Evolutionary conservation across 352 stramenopile species (phyloP).

Genomic region (Pythium vanterpoolii): DNA sequence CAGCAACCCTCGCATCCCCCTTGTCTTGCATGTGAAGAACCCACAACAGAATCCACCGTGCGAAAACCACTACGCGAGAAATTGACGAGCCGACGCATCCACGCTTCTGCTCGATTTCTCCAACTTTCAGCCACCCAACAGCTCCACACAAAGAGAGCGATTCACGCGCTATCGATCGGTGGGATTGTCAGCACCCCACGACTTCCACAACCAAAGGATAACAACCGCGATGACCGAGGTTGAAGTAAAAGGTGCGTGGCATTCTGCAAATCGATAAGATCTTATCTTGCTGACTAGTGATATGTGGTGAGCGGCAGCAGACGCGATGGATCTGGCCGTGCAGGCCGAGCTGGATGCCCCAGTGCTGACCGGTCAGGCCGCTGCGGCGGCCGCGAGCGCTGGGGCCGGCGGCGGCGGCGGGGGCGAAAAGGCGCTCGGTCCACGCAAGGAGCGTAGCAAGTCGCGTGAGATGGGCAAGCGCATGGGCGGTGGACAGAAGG

Average conservation of each 20-base stretch:
- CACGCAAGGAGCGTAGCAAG: slow-evolving; percentile 82
- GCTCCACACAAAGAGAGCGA: background rate
- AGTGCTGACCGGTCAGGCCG: slow-evolving; percentile 4
- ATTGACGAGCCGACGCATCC: background rate
- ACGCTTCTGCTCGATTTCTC: background rate
- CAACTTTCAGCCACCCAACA: background rate
- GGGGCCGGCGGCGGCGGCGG: slow-evolving; percentile 19
- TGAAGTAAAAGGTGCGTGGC: slow-evolving; percentile 20
- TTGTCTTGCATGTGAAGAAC: background rate
- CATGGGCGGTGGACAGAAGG: slow-evolving; percentile 87
- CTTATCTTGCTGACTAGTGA: background rate
- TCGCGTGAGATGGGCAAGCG: slow-evolving; percentile 82
- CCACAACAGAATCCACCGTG: slow-evolving; percentile 12
- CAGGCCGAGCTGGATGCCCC: slow-evolving; percentile 19
- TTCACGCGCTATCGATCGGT: slow-evolving; percentile 11
- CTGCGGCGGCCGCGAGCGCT: background rate
- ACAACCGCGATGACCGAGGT: slow-evolving; percentile 17
- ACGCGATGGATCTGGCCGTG: slow-evolving; percentile 23
- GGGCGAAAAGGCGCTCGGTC: slow-evolving; percentile 49
- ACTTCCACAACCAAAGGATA: background rate
- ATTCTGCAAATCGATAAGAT: too few relatives aligned
- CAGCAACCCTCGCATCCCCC: background rate
- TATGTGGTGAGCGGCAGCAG: slow-evolving; percentile 7
- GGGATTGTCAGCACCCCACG: background rate
- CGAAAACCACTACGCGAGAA: background rate